These are phyloP conservation scores for Mycena albidolilacea DNA, from an alignment of 768 basidiomycete genomes.

Conservation along the genomic window DNA sequence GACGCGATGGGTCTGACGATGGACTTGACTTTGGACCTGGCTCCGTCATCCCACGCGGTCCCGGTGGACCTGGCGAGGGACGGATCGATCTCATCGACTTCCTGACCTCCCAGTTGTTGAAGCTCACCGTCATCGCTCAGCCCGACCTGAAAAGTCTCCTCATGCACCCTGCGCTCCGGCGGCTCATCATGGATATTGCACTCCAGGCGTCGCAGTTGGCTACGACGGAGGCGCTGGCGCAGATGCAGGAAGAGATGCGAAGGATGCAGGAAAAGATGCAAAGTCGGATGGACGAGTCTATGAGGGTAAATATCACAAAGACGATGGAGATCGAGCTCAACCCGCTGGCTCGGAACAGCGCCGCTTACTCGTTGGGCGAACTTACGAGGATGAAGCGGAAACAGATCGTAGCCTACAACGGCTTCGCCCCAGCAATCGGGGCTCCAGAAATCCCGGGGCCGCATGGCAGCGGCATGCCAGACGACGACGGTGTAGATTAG, in stretches of 20 bases:
- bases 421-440: background rate
- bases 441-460: background rate
- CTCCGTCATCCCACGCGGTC: background rate
- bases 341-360: background rate
- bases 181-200: background rate
- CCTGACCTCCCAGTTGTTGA: background rate
- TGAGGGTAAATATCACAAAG: background rate
- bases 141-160: background rate
- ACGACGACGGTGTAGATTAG: background rate
- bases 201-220: background rate
- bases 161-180: slow-evolving; percentile 1
- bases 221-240: background rate
- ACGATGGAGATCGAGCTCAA: background rate
- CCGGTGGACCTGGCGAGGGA: background rate
- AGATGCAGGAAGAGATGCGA: background rate
- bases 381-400: background rate
- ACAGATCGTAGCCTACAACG: background rate
- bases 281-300: too few relatives aligned
- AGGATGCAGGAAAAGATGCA: background rate
- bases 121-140: slow-evolving; percentile 6
- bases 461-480: too few relatives aligned
- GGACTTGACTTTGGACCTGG: background rate
- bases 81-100: background rate
- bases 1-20: background rate
- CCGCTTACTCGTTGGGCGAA: slow-evolving; percentile 1